Percentiles rank a stretch among this genome's conserved stretches.
Conservation (phyloP, 2,329 filamentous ascomycete genomes). For the Madurella mycetomatis region DNA sequence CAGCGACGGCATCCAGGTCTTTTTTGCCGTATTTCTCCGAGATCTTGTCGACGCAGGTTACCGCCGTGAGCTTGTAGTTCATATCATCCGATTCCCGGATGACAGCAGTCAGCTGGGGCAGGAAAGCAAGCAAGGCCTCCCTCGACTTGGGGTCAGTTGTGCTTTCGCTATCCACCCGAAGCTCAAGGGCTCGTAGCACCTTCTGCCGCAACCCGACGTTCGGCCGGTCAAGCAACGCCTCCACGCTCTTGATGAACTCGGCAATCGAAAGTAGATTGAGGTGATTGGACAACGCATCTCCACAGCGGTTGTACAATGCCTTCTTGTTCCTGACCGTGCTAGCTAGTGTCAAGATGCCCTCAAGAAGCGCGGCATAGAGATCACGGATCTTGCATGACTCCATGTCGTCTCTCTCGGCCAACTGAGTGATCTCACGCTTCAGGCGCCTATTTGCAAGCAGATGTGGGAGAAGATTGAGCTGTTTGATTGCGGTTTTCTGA, state of each 20-base stretch:
- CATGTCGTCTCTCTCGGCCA: conserved; percentile 61
- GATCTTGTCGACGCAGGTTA: conserved; percentile 88
- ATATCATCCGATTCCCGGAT: conserved; percentile 69
- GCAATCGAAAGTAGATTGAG: conserved; percentile 78
- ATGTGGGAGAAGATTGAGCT: conserved; percentile 53
- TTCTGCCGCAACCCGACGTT: conserved; percentile 73
- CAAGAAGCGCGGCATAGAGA: conserved; percentile 64
- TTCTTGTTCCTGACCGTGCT: conserved; percentile 58
- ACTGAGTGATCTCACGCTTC: conserved; percentile 49
- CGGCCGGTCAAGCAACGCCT: conserved; percentile 71
- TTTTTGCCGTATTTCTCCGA: conserved; percentile 94
- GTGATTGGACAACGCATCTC: conserved; percentile 71
- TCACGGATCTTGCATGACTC: conserved; percentile 61
- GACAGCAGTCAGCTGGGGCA: conserved; percentile 72
- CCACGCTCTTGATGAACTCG: conserved; percentile 85
- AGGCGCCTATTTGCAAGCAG: conserved; percentile 56
- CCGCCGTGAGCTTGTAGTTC: conserved; percentile 75
- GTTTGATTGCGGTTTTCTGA: conserved; percentile 48
- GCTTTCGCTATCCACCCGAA: conserved; percentile 69
- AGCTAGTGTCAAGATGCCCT: conserved; percentile 61
- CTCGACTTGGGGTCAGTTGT: conserved; percentile 65
- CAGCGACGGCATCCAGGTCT: conserved; percentile 70
- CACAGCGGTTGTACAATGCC: conserved; percentile 53
- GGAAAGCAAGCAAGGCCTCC: conserved; percentile 68
- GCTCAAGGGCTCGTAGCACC: conserved; percentile 74